Base-by-base conservation (phyloP, 805 yeast species). In the Hanseniaspora lindneri region DNA sequence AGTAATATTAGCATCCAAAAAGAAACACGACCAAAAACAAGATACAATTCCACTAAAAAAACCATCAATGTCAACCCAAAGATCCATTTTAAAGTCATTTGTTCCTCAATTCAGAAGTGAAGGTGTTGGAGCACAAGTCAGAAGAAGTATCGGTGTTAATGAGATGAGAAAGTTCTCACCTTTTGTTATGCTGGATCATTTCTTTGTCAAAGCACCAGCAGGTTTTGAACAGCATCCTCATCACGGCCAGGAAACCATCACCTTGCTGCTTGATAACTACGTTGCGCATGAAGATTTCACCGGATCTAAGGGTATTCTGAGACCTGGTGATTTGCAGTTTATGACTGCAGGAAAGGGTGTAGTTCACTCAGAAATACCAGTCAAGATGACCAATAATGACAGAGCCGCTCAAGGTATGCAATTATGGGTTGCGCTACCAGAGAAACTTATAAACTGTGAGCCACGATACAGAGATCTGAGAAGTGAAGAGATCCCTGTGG, bases 261-360 rank as follows among this genome's bases (percentile, higher is more conserved):
- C 89, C 0, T 72, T 79, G 52, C 64, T 82, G 43, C 65, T 75
- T 50, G 69, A 75, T 41, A 89, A 89, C 33, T 75, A 73, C 54
- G 66, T 83, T 63, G 82, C 84, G 4, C 94, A 83, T 60, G 87
- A 81, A 59, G 96, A 87, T 61, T 84, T 86, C 65, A 83, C 94
- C 2, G 95, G 95, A 1, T 67, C 81, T n/a, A 71, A 74, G 47
- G 95, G 95, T 49, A 70, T 83, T 8, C 66, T 87, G 47, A 71
- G 74, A 53, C 76, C 85, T 7, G 95, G 95, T 50, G 96, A 86
- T 61, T 68, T 87, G 55, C 96, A 86, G 63, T 85, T 86, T 63
- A 86, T 86, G 95, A 86, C 95, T 24, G 95, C 95, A 4, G 95
- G 95, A 52, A 74, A 73, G 56, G 96, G 94, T 44, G 76, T 85